Evolutionary conservation across 495 filamentous ascomycete species (phyloP), one percentile per base, ranked within the genome.

Genomic region (Neurospora africana): DNA sequence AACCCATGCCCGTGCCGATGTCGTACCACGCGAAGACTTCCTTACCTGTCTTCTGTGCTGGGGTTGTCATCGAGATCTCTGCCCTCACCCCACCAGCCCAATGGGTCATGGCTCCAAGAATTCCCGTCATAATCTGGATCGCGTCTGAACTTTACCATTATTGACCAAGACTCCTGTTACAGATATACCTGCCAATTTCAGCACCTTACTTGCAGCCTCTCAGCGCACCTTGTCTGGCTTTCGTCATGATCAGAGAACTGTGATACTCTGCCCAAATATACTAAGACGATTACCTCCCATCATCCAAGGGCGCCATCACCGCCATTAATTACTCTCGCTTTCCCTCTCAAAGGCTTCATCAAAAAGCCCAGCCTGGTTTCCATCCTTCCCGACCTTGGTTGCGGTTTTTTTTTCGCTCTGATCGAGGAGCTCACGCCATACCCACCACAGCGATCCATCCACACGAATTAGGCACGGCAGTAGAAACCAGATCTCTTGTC

Each of bases 41-140:
- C 41, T 73, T 70, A 70, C 72, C 65, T 72, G 72, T 68, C 73
- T 72, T 76, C 68, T 73, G 53, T 33, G 53, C 53, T 33, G 27
- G 61, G 74, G 74, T 78, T 78, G 78, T 79, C 79, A 81, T 81
- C 78, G 75, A 78, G 77, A 80, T 77, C 78, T 75, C 68, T 72
- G 61, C 75, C 72, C 35, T 73, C 74, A 75, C 78, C 75, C 79
- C 78, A 73, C 74, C 72, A 74, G 67, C 65, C 71, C 33, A 74
- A 76, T 69, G 71, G 68, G 69, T 74, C 73, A 73, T 71, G 61
- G 72, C 72, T 74, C 73, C 74, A 72, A 76, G 75, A 79, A 77
- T 76, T 61, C 76, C 75, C 78, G 75, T 73, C 74, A 69, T 74
- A 70, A 67, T 68, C 70, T 72, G 69, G 75, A 73, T 73, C 70